Evolutionary conservation across 2,329 filamentous ascomycete species (phyloP), one percentile per base, ranked within the genome.

Genomic region (Lasiodiplodia theobromae): DNA sequence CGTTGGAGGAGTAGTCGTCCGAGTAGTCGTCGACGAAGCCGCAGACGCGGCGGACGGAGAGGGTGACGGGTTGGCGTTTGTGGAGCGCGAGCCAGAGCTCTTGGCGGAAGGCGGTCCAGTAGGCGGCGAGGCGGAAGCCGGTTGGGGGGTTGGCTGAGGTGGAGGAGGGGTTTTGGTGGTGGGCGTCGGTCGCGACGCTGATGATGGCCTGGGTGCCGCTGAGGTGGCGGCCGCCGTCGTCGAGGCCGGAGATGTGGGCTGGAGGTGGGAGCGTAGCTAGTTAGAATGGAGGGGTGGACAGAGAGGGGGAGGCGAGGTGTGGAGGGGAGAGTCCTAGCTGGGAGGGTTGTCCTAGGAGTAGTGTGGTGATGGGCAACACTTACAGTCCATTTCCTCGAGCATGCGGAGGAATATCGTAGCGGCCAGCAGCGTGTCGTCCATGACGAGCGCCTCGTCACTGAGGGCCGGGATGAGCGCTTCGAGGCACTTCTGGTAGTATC

Each of bases 361-460:
- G 37, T 52, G 63, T 52, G 63, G 18, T 49, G 34, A 40, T 31
- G 23, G 23, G 21, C 3, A 38, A 12, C 18, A 58, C 66, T 21
- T 69, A 77, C 76, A 81, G 56, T 81, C 81, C 73, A 81, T 81
- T 68, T 82, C 81, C 70, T 82, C 80, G 21, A 81, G 72, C 11
- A 81, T 71, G 11, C 80, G 75, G 14, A 82, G 68, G 34, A 82
- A 79, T 8, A 82, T 77, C 1, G 80, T 81, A 1, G 80, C 80
- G 49, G 80, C 78, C 23, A 82, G 72, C 1, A 82, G 73, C 40
- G 79, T 77, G 66, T 82, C 80, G 56, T 82, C 80, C 65, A 77
- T 77, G 28, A 79, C 79, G 16, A 80, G 76, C 21, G 77, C 71
- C 31, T 77, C 77, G 28, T 82, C 75, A 68, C 80, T 77, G 4